Evolutionary conservation across 192 early-diverging fungal genomes (phyloP), one percentile per base, ranked within the genome.

Genomic region (Coemansia nantahalensis): DNA sequence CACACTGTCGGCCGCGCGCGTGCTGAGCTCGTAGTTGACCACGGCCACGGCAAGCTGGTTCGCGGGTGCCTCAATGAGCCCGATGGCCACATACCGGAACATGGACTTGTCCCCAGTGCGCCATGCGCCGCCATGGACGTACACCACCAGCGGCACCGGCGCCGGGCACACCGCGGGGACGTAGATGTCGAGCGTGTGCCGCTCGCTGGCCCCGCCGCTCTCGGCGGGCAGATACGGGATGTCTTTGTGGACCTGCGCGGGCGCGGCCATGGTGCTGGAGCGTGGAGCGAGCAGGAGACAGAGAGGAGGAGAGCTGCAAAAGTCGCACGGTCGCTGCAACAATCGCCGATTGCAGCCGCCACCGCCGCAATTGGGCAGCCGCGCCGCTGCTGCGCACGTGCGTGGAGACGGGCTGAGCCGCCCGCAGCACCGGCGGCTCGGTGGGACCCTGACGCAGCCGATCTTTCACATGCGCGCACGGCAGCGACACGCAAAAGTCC

Each of bases 61-160:
- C 16, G 62, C 48, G 2, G 64, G 19, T 26, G 37, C 28, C 2
- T 17, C 7, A 8, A 83, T 70, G 8, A 92, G 53, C 4, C 60
- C 48, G 35, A 75, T 39, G 23, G 75, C 86, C 8, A 91, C 52
- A 17, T 62, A 36, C 1, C 33, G 42, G 34, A 83, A 83, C 7
- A 85, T 80, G 28, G 51, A 37, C 59, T 90, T 91, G 62, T 90
- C 87, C 39, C 86, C 88, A 0, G 83, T 72, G 5, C 86, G 76
- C 93, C 93, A 96, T 13, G 90, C 87, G 4, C 93, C 93, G 17
- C 93, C 91, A 64, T 91, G 89, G 15, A 92, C 57, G 67, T 84
- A 89, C 7, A 94, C 78, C 2, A 86, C 54, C 15, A 90, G 56
- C 2, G 86, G 83, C 9, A 56, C 34, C 10, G n/a, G 15, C 4